Base-by-base conservation (phyloP, 2,329 filamentous ascomycete species). In the Cladosporium cucumerinum region DNA sequence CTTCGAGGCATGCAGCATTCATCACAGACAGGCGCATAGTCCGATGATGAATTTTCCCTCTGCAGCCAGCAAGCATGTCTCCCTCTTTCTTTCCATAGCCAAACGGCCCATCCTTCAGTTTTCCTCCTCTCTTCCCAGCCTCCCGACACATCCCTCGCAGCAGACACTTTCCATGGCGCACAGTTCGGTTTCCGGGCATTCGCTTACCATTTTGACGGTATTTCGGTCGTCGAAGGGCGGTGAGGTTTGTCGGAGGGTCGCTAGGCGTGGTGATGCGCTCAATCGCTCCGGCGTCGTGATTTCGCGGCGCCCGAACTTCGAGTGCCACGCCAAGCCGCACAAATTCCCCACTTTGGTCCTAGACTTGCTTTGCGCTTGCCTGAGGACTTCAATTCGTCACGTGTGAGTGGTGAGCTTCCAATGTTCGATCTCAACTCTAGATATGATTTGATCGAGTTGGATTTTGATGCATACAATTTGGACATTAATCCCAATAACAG, bases 121-220 rank as follows among this genome's bases (percentile, higher is more conserved):
- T 34, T 52, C 39, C 30, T 39, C 16, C 46, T 32, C 52, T 36
- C 36, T 46, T 58, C 28, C 61, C 61, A 10, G n/a, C 16, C 21
- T 36, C 21, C 52, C 61, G 14, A 46, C 39, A 25, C 12, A 21
- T n/a, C 36, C 23, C 54, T 63, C 61, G 61, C 55, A 25, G 55
- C 54, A 63, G 52, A 39, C 61, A 51, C 52, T 26, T 34, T 54
- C 46, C 43, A 26, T 36, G 30, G 21, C 52, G 26, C 57, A 23
- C 26, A 43, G 39, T 30, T 57, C 57, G 39, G 43, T 43, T 32
- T 57, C 43, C 48, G 21, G 46, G 57, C 28, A 34, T 34, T 65
- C 52, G 65, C 66, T 67, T 67, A 67, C 66, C 66, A 67, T 67
- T 63, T 66, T 67, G 66, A 66, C 66, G 66, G 66, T 67, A 55